Evolutionary conservation across 331 rosid genomes (phyloP).

Genomic region (Rosa hybrid): DNA sequence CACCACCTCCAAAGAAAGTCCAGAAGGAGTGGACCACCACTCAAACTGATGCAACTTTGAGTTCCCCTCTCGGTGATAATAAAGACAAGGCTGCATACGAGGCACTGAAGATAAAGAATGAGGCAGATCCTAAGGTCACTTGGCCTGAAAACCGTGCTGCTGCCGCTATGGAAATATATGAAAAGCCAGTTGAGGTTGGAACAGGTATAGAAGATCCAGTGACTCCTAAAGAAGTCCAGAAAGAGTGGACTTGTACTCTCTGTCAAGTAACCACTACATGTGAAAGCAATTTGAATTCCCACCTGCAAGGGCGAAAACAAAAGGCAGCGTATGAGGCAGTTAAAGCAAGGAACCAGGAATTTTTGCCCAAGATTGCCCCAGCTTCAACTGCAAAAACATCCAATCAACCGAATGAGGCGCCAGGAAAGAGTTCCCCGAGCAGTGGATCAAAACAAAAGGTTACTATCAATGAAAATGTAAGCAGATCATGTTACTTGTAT

Average conservation of each 20-base stretch:
- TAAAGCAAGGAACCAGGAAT: not conserved
- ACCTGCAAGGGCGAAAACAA: slow-evolving; percentile 40
- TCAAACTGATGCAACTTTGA: no score
- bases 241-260: slow-evolving; percentile 50
- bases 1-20: not conserved
- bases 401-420: slow-evolving; percentile 7
- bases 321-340: slow-evolving; percentile 29
- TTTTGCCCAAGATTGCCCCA: not conserved
- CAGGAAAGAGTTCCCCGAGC: not conserved
- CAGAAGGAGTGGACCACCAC: no score
- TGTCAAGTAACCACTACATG: slow-evolving; percentile 29
- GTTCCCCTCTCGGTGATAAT: no score
- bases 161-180: not conserved
- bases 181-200: not conserved
- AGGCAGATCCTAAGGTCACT: not conserved
- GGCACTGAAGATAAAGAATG: not conserved
- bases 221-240: slow-evolving; percentile 34
- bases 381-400: not conserved
- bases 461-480: not conserved
- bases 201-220: slow-evolving; percentile 10
- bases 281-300: slow-evolving; percentile 18
- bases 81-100: not conserved
- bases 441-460: not conserved
- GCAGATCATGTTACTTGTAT: not conserved
- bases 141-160: slow-evolving; percentile 20